These are phyloP conservation scores for Penicillium concentricum DNA, from an alignment of 2,329 filamentous ascomycete species.

Conservation along the genomic window DNA sequence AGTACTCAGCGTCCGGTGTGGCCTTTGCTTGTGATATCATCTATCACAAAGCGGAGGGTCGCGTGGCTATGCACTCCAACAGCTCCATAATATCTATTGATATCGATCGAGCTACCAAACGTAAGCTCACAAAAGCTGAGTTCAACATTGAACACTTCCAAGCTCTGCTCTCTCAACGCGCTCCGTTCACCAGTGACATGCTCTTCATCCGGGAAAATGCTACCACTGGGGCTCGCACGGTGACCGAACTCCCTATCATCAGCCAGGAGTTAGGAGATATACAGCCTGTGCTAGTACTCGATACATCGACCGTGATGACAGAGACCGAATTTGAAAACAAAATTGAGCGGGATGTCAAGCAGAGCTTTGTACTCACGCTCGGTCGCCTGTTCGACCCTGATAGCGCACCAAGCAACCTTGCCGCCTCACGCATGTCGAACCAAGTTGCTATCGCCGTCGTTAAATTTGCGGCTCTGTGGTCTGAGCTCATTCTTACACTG, in stretches of 20 bases:
- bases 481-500: conserved; percentile 30
- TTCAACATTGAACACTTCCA: conserved; percentile 36
- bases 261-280: conserved; percentile 33
- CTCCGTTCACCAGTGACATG: conserved; percentile 36
- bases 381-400: conserved; percentile 34
- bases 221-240: conserved; percentile 26
- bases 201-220: conserved; percentile 31
- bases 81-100: conserved; percentile 32
- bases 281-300: conserved; percentile 30
- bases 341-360: conserved; percentile 28
- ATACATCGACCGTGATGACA: conserved; percentile 31
- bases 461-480: conserved; percentile 27
- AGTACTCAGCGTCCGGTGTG: conserved; percentile 27
- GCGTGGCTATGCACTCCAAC: conserved; percentile 34
- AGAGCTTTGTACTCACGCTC: conserved; percentile 33
- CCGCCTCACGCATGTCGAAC: conserved; percentile 23
- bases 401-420: conserved; percentile 16
- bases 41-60: conserved; percentile 30
- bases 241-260: conserved; percentile 34
- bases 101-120: conserved; percentile 19
- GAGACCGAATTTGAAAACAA: conserved; percentile 27
- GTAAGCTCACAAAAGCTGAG: conserved; percentile 17
- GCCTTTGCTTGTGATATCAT: conserved; percentile 35
- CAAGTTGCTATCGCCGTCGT: conserved; percentile 33
- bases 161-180: conserved; percentile 29